These are phyloP conservation scores for Taxillus chinensis DNA, from an alignment of 164 flowering plant genomes.

Conservation along the genomic window DNA sequence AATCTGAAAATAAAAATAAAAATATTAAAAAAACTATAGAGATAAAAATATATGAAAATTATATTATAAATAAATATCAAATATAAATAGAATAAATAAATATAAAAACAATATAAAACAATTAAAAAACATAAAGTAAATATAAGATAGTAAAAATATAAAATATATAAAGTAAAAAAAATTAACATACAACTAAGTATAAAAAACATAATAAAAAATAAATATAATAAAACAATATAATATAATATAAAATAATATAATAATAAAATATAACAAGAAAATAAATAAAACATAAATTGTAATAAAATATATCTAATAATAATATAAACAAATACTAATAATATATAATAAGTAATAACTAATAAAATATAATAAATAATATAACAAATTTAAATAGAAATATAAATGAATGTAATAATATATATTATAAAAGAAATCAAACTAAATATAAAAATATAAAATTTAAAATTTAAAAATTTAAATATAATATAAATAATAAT, in stretches of 20 bases:
- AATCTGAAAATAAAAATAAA: background rate
- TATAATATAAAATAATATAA: background rate
- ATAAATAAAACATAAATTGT: background rate
- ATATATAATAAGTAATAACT: background rate
- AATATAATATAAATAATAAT: background rate
- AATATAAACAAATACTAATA: background rate
- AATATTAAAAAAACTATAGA: background rate
- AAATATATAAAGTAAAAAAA: background rate
- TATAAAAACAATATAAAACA: background rate
- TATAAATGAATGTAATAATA: too few relatives aligned
- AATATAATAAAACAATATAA: background rate
- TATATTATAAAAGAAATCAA: background rate
- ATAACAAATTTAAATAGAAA: background rate
- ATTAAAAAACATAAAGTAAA: background rate
- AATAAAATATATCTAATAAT: background rate
- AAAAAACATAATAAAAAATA: background rate
- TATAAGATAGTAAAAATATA: background rate
- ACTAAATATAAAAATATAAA: background rate
- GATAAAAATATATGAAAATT: background rate
- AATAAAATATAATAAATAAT: background rate
- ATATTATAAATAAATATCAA: background rate
- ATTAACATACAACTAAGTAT: background rate
- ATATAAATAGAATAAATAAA: background rate
- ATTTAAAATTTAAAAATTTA: background rate
- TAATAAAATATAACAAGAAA: background rate